Percentiles rank a stretch among this genome's conserved stretches.
These are phyloP conservation scores for Thermochaetoides dissita DNA, from an alignment of 2,329 filamentous ascomycete genomes.

Conservation along the genomic window DNA sequence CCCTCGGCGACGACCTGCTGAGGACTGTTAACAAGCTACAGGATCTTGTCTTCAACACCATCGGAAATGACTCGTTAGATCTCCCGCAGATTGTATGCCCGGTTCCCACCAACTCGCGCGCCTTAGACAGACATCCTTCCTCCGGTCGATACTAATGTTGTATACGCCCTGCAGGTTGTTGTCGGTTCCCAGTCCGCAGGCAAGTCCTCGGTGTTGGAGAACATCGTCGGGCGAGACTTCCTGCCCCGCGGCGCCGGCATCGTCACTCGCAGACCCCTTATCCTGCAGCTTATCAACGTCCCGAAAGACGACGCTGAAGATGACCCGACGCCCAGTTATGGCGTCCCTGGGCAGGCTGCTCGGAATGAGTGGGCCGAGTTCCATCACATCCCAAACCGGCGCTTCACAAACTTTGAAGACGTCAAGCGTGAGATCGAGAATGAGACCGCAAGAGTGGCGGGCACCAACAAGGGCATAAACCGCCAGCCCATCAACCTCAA, in stretches of 20 bases:
- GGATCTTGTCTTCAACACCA: constrained; percentile 98
- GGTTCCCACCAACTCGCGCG: neutral
- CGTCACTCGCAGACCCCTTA: constrained; percentile 83
- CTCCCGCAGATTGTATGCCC: constrained; percentile 85
- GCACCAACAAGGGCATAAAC: constrained; percentile 97
- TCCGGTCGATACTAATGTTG: constrained; percentile 13
- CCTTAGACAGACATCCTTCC: neutral
- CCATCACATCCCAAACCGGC: constrained; percentile 79
- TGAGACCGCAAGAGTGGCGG: constrained; percentile 52
- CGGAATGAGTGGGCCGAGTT: constrained; percentile 83
- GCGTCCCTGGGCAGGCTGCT: constrained; percentile 55
- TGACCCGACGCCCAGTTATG: constrained; percentile 56
- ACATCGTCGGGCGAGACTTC: constrained; percentile 96
- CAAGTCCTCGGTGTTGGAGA: constrained; percentile 96
- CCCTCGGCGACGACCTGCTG: constrained; percentile 89
- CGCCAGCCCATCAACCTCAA: constrained; percentile 95
- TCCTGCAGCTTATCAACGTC: constrained; percentile 96
- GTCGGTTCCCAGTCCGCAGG: constrained; percentile 96
- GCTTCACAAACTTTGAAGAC: constrained; percentile 90
- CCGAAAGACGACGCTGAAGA: constrained; percentile 60
- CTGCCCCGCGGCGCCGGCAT: constrained; percentile 92
- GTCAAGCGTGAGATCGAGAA: constrained; percentile 94
- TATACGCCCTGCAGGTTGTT: constrained; percentile 54
- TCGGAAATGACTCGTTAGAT: constrained; percentile 95
- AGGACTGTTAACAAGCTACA: constrained; percentile 96